These are phyloP conservation scores for Xylaria venustula DNA, from an alignment of 495 filamentous ascomycete species.

Conservation along the genomic window DNA sequence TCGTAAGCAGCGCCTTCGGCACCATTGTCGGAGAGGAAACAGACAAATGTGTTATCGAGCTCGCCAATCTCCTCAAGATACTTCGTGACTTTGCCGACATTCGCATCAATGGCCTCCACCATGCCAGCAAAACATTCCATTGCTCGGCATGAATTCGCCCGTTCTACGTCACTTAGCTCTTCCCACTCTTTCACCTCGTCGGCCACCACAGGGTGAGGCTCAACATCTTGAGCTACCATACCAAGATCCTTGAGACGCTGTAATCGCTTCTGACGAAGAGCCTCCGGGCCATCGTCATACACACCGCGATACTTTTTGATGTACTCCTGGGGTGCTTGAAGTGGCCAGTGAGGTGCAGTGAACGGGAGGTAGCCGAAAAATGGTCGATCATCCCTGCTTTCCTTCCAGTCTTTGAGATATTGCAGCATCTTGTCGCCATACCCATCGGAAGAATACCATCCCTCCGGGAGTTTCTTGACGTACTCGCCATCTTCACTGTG, in stretches of 20 bases:
- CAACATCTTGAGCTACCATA: conserved; percentile 51
- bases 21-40: conserved; percentile 65
- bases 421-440: conserved; percentile 57
- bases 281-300: conserved; percentile 58
- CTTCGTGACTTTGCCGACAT: conserved; percentile 60
- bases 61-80: conserved; percentile 59
- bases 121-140: conserved; percentile 65
- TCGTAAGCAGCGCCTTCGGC: conserved; percentile 65
- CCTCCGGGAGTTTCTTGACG: conserved; percentile 50
- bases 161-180: conserved; percentile 51
- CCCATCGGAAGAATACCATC: conserved; percentile 56
- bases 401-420: conserved; percentile 56
- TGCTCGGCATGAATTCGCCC: conserved; percentile 52
- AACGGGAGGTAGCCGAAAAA: conserved; percentile 63
- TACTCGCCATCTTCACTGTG: conserved; percentile 58
- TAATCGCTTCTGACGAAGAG: conserved; percentile 51
- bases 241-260: conserved; percentile 53
- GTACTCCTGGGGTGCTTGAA: conserved; percentile 56
- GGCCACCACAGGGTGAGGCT: conserved; percentile 56
- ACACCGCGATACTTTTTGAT: conserved; percentile 55
- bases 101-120: conserved; percentile 62
- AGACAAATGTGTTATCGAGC: conserved; percentile 63
- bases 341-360: conserved; percentile 62
- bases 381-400: conserved; percentile 47
- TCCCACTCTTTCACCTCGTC: conserved; percentile 58